phyloP scores from a whole-genome alignment of 2,329 filamentous ascomycete species.

The Bipolaris zeicola region DNA sequence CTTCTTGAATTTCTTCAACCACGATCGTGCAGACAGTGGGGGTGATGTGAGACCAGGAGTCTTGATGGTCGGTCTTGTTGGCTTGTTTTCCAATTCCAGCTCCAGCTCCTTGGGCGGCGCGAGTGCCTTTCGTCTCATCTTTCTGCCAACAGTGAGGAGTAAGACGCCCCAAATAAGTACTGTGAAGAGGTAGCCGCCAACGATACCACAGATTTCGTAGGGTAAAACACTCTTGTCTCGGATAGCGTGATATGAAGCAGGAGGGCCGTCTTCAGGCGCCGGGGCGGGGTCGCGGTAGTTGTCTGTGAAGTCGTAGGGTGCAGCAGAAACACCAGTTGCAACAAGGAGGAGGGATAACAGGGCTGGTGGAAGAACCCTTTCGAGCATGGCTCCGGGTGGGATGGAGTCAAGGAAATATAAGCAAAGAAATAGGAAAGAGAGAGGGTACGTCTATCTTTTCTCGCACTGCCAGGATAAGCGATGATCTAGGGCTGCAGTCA shows the following conservation, averaged over 20 bases:
- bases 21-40: slow-evolving; percentile 40
- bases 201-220: slow-evolving; percentile 80
- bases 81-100: slow-evolving; percentile 63
- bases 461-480: slow-evolving; percentile 12
- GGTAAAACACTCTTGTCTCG: slow-evolving; percentile 66
- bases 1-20: slow-evolving; percentile 43
- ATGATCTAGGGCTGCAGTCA: slow-evolving; percentile 20
- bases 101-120: slow-evolving; percentile 59
- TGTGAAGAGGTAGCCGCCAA: slow-evolving; percentile 80
- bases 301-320: slow-evolving; percentile 32
- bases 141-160: slow-evolving; percentile 55
- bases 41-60: slow-evolving; percentile 28
- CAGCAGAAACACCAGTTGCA: slow-evolving; percentile 30
- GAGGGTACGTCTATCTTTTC: slow-evolving; percentile 15
- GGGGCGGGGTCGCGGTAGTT: slow-evolving; percentile 37
- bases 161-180: slow-evolving; percentile 73
- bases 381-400: slow-evolving; percentile 32
- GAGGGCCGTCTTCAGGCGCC: slow-evolving; percentile 37
- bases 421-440: slow-evolving; percentile 12
- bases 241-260: slow-evolving; percentile 36
- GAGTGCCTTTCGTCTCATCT: slow-evolving; percentile 54
- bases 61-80: slow-evolving; percentile 27
- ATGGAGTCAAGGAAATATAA: slow-evolving; percentile 4
- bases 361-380: slow-evolving; percentile 30
- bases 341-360: slow-evolving; percentile 36